Evolutionary conservation across 495 filamentous ascomycete genomes (phyloP).

Genomic region (Amniculicola lignicola): DNA sequence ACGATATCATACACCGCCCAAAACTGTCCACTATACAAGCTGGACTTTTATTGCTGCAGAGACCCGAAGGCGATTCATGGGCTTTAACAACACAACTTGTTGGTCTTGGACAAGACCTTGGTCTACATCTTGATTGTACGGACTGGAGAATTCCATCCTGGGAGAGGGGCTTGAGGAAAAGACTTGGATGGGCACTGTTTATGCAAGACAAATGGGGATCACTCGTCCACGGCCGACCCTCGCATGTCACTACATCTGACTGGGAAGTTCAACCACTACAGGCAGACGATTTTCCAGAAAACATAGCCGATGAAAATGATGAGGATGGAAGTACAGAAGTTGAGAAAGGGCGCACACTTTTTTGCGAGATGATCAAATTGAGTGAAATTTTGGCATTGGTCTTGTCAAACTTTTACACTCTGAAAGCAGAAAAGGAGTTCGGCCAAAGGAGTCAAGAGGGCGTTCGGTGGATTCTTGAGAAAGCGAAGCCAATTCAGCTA

Average conservation of each 20-base stretch:
- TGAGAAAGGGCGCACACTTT: constrained; percentile 63
- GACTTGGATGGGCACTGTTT: constrained; percentile 80
- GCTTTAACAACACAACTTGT: constrained; percentile 79
- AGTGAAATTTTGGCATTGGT: constrained; percentile 61
- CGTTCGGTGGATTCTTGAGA: constrained; percentile 55
- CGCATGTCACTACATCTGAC: constrained; percentile 69
- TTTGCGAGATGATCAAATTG: constrained; percentile 58
- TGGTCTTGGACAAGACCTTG: constrained; percentile 71
- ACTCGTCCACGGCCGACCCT: constrained; percentile 74
- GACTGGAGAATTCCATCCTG: constrained; percentile 77
- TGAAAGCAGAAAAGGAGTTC: constrained; percentile 54
- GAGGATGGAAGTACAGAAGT: constrained; percentile 58
- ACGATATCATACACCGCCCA: constrained; percentile 71
- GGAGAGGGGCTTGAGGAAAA: constrained; percentile 74
- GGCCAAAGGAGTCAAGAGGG: constrained; percentile 49
- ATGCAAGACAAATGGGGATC: constrained; percentile 88
- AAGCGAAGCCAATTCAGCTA: constrained; percentile 60
- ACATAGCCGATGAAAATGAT: constrained; percentile 53
- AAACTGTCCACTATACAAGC: constrained; percentile 91
- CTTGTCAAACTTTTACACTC: constrained; percentile 59
- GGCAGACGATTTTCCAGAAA: constrained; percentile 68
- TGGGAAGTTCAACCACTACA: constrained; percentile 69
- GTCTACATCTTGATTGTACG: constrained; percentile 75
- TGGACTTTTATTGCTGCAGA: constrained; percentile 77
- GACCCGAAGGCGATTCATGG: constrained; percentile 75